These are phyloP conservation scores for Cytospora paraplurivora DNA, from an alignment of 2,329 filamentous ascomycete genomes.

Conservation along the genomic window DNA sequence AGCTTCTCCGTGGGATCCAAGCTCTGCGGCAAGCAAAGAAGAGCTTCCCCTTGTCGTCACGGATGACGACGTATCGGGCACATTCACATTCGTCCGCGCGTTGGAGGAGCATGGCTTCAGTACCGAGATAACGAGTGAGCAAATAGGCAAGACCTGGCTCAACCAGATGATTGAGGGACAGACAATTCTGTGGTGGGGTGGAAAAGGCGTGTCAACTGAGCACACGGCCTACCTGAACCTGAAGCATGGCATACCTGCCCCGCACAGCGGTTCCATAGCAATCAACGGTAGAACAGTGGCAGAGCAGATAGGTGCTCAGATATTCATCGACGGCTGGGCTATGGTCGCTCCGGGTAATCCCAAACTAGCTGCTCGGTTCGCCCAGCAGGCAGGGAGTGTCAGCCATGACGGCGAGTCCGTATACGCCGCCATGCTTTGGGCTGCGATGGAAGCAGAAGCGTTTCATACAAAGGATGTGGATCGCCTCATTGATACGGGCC, in stretches of 20 bases:
- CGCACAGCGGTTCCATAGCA: conserved; percentile 36
- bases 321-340: conserved; percentile 44
- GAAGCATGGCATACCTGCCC: conserved; percentile 39
- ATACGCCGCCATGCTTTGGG: conserved; percentile 42
- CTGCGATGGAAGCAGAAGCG: conserved; percentile 44
- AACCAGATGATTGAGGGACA: conserved; percentile 38
- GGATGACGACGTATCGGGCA: conserved; percentile 41
- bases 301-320: conserved; percentile 44
- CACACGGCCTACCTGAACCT: conserved; percentile 44
- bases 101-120: conserved; percentile 38
- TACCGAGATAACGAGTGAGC: conserved; percentile 28
- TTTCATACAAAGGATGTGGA: conserved; percentile 39
- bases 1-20: conserved; percentile 9
- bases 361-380: conserved; percentile 37
- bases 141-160: conserved; percentile 38
- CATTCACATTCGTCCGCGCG: conserved; percentile 41
- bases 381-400: conserved; percentile 38
- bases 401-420: conserved; percentile 44
- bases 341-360: conserved; percentile 39
- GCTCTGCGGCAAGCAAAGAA: conserved; percentile 9
- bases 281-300: conserved; percentile 39
- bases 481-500: conserved; percentile 38
- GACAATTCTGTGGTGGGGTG: conserved; percentile 44
- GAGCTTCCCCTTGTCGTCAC: conserved; percentile 37
- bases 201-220: conserved; percentile 42